phyloP scores from a whole-genome alignment of 208 protist species.

The Acanthamoeba castellanii region DNA sequence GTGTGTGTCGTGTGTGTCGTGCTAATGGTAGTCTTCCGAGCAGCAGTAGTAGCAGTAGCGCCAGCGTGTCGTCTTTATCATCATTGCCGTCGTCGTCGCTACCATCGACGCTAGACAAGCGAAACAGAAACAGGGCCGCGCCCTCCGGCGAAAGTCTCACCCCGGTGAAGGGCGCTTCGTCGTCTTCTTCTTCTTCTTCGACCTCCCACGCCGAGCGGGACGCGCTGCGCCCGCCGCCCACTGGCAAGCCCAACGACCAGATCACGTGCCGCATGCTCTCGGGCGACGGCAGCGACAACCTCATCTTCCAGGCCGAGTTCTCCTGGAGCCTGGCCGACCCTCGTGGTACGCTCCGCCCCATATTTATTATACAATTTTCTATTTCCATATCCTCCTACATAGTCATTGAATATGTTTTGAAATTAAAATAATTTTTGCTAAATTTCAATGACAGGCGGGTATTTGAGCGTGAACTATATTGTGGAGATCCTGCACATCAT shows the following conservation, averaged over 20 bases:
- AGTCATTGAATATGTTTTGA: too few relatives aligned
- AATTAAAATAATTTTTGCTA: too few relatives aligned
- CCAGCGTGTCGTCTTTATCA: not conserved
- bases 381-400: too few relatives aligned
- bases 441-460: not conserved
- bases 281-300: constrained; percentile 19
- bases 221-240: not conserved
- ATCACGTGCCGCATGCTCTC: constrained; percentile 44
- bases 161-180: too few relatives aligned
- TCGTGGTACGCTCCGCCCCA: not conserved
- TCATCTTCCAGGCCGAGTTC: constrained; percentile 62
- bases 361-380: too few relatives aligned
- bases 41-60: not conserved
- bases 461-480: not conserved
- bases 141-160: too few relatives aligned
- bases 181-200: too few relatives aligned
- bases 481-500: constrained; percentile 40
- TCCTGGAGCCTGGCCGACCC: constrained; percentile 21
- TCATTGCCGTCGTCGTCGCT: too few relatives aligned
- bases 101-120: too few relatives aligned
- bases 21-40: not conserved
- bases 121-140: too few relatives aligned
- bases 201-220: not conserved
- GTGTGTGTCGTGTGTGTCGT: too few relatives aligned
- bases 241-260: not conserved